phyloP scores from a whole-genome alignment of 1,284 basidiomycete genomes.

The Cryptococcus sp. region DNA sequence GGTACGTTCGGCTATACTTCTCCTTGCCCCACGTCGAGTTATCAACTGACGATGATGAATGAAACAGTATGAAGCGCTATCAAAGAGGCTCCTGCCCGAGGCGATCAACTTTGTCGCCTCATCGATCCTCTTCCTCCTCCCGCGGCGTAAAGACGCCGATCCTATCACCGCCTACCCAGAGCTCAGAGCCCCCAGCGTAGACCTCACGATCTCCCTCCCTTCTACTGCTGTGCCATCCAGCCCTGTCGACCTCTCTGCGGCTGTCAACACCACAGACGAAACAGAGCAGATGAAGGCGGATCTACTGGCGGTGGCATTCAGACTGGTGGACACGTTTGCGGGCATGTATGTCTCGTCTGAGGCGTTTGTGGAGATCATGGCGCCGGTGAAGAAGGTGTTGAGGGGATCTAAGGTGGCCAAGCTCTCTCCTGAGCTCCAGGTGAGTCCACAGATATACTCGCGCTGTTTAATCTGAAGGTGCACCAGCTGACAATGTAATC shows the following conservation, averaged over 20 bases:
- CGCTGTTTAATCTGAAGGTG: slow-evolving; percentile 9
- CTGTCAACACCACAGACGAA: slow-evolving; percentile 24
- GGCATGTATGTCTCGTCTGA: slow-evolving; percentile 72
- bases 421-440: slow-evolving; percentile 59
- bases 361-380: slow-evolving; percentile 79
- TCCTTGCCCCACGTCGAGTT: background rate
- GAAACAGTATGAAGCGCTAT: slow-evolving; percentile 76
- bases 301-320: slow-evolving; percentile 58
- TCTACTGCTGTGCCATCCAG: slow-evolving; percentile 22
- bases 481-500: background rate
- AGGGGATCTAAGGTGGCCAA: slow-evolving; percentile 55
- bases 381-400: slow-evolving; percentile 64
- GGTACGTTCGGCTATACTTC: slow-evolving; percentile 36
- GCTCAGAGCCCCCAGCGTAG: slow-evolving; percentile 50
- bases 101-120: slow-evolving; percentile 77
- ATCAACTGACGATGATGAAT: slow-evolving; percentile 1
- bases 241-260: slow-evolving; percentile 25
- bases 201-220: slow-evolving; percentile 26
- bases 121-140: slow-evolving; percentile 67
- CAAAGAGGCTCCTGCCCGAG: slow-evolving; percentile 87
- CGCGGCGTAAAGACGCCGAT: slow-evolving; percentile 50
- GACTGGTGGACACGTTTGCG: slow-evolving; percentile 64
- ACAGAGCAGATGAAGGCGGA: slow-evolving; percentile 55
- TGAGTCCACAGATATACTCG: slow-evolving; percentile 42
- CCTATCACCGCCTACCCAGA: slow-evolving; percentile 68